Evolutionary conservation across 139 green algal species (phyloP).

Genomic region (Trebouxia sp.): DNA sequence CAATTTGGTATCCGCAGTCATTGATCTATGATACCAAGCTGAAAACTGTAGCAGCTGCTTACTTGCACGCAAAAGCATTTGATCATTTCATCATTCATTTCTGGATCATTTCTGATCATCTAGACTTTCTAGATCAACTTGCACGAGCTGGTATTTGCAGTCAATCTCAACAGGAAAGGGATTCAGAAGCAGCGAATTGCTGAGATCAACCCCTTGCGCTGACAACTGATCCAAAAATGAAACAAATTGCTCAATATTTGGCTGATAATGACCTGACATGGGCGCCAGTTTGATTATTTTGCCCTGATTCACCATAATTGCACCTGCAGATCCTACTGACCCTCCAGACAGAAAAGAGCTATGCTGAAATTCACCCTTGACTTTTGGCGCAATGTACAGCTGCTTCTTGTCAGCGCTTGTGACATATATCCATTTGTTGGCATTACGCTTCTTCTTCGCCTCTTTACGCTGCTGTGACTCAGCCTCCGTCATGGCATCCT

Average conservation of each 20-base stretch:
- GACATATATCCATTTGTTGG: conserved; percentile 74
- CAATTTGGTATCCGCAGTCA: no score
- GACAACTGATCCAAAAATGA: conserved; percentile 33
- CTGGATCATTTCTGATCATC: conserved; percentile 19
- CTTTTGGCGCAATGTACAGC: conserved; percentile 63
- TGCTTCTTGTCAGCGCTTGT: conserved; percentile 43
- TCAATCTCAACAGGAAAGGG: conserved; percentile 19
- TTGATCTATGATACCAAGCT: no score
- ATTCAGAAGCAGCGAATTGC: conserved; percentile 26
- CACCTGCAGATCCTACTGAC: conserved; percentile 58
- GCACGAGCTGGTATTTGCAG: conserved; percentile 25
- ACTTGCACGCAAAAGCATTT: no score
- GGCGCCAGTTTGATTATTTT: conserved; percentile 57
- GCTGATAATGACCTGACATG: conserved; percentile 64
- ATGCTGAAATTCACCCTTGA: conserved; percentile 64
- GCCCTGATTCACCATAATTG: conserved; percentile 55
- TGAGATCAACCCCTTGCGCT: conserved; percentile 24
- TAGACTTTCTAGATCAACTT: conserved; percentile 9
- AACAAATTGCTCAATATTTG: conserved; percentile 20
- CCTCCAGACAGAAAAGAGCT: conserved; percentile 64
- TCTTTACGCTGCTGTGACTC: neutral
- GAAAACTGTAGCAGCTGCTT: no score
- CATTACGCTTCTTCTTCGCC: conserved; percentile 32
- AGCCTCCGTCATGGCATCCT: conserved; percentile 8
- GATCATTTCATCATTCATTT: no score